These are phyloP conservation scores for Fibroporia radiculosa DNA, from an alignment of 768 basidiomycete genomes.

Conservation along the genomic window DNA sequence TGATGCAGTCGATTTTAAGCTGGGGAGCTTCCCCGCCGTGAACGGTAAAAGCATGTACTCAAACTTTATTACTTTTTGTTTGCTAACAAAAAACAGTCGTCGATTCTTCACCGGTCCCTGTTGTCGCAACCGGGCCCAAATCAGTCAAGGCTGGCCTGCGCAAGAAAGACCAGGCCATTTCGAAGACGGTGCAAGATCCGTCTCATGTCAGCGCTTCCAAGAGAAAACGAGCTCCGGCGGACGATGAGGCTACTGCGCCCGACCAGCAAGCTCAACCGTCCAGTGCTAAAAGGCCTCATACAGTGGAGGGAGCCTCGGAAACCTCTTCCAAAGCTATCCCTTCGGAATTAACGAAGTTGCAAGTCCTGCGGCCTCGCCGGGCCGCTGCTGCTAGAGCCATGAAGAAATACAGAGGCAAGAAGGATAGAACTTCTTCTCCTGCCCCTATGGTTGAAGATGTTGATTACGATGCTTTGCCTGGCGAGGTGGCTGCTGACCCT, in stretches of 20 bases:
- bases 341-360: constrained; percentile 1
- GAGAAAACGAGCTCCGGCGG: constrained; percentile 7
- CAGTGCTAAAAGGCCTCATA: not conserved
- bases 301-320: not conserved
- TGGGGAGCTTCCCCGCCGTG: not conserved
- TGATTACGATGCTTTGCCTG: constrained; percentile 28
- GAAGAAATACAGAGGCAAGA: constrained; percentile 23
- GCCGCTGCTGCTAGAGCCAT: constrained; percentile 16
- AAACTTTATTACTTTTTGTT: rapidly evolving
- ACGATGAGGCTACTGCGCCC: not conserved
- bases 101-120: constrained; percentile 12
- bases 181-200: not conserved
- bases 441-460: constrained; percentile 6
- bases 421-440: constrained; percentile 27
- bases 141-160: constrained; percentile 15
- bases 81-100: not conserved
- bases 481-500: not conserved
- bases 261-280: not conserved
- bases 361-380: constrained; percentile 7
- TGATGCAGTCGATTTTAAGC: not conserved
- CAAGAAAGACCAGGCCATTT: constrained; percentile 7
- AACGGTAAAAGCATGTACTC: constrained; percentile 3
- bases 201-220: constrained; percentile 1
- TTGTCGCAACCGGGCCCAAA: constrained; percentile 1
- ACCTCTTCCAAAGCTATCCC: not conserved